Conservation (phyloP, 2,329 filamentous ascomycete genomes). For the Paraphoma chrysanthemicola region DNA sequence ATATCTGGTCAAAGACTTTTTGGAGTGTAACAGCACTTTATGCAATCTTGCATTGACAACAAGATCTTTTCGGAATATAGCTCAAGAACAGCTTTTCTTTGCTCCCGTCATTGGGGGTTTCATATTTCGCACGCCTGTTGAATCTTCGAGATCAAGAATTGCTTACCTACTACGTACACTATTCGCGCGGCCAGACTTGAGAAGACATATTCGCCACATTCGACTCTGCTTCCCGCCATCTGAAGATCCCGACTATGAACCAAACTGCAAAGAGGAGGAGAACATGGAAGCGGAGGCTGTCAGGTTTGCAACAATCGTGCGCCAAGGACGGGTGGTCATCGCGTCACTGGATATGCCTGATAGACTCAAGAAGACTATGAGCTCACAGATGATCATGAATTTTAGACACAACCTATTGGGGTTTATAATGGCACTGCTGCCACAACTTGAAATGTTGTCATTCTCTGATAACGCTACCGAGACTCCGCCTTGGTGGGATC, state of each 20-base stretch:
- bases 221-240: constrained; percentile 7
- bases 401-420: neutral
- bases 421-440: constrained; percentile 6
- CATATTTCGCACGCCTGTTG: neutral
- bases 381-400: neutral
- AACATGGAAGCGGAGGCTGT: neutral
- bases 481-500: neutral
- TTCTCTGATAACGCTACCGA: constrained; percentile 2
- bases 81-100: constrained; percentile 8
- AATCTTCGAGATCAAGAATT: neutral
- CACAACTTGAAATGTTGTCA: constrained; percentile 13
- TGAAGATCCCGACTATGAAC: neutral
- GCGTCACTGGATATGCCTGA: constrained; percentile 4
- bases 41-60: constrained; percentile 19
- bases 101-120: constrained; percentile 6
- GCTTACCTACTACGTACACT: constrained; percentile 6
- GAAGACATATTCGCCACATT: constrained; percentile 12
- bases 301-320: neutral
- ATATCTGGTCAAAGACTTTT: constrained; percentile 12
- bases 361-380: neutral
- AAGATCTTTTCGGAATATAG: constrained; percentile 11
- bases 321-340: neutral
- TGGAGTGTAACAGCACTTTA: constrained; percentile 2
- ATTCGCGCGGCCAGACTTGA: constrained; percentile 4
- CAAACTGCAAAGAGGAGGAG: neutral